Evolutionary conservation across 2,329 filamentous ascomycete genomes (phyloP), one percentile per base, ranked within the genome.

Genomic region (Mariannaea sp.): DNA sequence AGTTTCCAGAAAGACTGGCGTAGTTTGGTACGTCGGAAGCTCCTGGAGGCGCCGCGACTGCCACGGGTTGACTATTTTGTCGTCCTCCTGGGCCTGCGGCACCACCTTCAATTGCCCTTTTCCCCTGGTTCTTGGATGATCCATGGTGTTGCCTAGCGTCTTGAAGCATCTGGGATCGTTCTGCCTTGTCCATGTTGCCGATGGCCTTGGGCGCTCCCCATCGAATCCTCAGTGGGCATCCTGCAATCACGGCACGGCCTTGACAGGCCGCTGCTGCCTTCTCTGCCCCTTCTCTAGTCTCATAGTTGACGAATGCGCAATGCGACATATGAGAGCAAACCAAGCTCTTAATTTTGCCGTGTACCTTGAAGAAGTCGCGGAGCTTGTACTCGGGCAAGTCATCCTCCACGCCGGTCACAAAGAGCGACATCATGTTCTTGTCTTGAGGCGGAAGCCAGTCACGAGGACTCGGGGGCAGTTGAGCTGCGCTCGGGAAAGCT

Each of bases 311-410:
- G 69, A 97, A 99, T 1, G 94, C 94, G 71, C 92, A 97, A 69
- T 97, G 94, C 13, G 93, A 93, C 77, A 96, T 92, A 75, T 99
- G 94, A 6, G 92, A 97, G 73, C 94, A 97, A 30, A 99, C 88
- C 13, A 99, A 77, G 20, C 92, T 97, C 65, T 94, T 90, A 55
- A 99, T 87, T 68, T 93, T 90, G 58, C 94, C 94, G 65, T 92
- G 92, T 14, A 84, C 83, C 56, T 90, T 85, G 77, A 99, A 99
- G 72, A 95, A 94, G 2, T 91, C 88, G 41, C 94, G 89, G 20
- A 99, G 80, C 66, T 92, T 92, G 73, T 92, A 87, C 72, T 99
- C 94, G 2, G 93, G 92, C 6, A 99, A 79, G 66, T 99, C 94
- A 69, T 99, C 94, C 72, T 99, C 94, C 2, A 99, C 86, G 7